Base-by-base conservation (phyloP, 768 basidiomycete genomes). In the Lyophyllum atratum region DNA sequence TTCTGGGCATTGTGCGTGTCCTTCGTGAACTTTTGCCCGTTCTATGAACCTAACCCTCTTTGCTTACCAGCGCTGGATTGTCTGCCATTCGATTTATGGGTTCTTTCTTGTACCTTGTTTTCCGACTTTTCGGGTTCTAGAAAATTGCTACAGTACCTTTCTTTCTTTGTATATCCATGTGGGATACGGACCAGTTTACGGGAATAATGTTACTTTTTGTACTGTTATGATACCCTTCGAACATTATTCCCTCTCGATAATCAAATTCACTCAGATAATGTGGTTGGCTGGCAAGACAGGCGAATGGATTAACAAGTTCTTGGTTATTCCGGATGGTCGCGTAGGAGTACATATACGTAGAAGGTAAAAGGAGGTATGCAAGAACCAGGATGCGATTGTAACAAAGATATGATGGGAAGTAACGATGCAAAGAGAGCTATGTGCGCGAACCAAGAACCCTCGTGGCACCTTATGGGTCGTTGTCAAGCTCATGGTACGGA, bases 11-110 rank as follows among this genome's bases (percentile, higher is more conserved):
- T 71, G 70, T 74, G 55, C 25, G 71, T 70, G 2, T 40, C 37
- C 31, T 39, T 55, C 10, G 14, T 45, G 4, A 44, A n/a, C 43
- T 15, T 9, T 17, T 9, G 40, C 33, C 3, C 24, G 24, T 49
- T 14, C 6, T 17, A 24, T 10, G 24, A 21, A 21, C 42, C 52
- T 62, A 43, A 55, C 50, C 39, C 49, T 26, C 10, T 26, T 17
- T 29, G 12, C 39, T 8, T 25, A 34, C 25, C 64, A 91, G 89
- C 59, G 90, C 93, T 68, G 89, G 85, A 47, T 76, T 96, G 54
- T 91, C 90, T 45, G 87, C 86, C 33, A 72, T 95, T 64, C 86
- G 94, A 37, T 95, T 95, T 75, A 58, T 81, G 33, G 92, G 93
- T 21, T 93, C 92, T 15, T 67, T 86, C 49, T 63, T 93, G 44